phyloP scores from a whole-genome alignment of 371 early-diverging fungal species.

The Mortierella sp. region DNA sequence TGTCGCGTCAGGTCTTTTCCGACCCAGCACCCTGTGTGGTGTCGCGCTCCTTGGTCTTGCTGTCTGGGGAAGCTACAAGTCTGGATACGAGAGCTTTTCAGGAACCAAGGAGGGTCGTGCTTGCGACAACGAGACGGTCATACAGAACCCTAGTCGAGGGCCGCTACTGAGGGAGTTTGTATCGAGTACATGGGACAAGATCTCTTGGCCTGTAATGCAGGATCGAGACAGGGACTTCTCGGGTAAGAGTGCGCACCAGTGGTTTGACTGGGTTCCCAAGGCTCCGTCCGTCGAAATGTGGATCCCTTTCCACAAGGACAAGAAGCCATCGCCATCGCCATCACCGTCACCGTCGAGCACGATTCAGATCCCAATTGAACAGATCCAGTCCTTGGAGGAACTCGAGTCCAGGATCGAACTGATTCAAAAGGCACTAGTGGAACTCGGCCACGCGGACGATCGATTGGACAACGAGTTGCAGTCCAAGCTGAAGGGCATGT shows the following conservation, averaged over 20 bases:
- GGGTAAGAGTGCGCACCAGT: not conserved
- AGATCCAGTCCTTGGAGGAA: constrained; percentile 41
- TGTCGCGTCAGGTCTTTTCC: constrained; percentile 27
- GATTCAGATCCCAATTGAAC: constrained; percentile 29
- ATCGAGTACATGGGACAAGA: constrained; percentile 20
- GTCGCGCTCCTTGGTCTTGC: constrained; percentile 29
- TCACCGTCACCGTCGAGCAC: not conserved
- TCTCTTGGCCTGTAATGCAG: constrained; percentile 7
- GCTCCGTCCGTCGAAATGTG: constrained; percentile 26
- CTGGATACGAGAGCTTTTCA: constrained; percentile 12
- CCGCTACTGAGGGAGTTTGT: constrained; percentile 5
- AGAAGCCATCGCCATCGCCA: not conserved
- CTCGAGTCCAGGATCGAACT: constrained; percentile 35
- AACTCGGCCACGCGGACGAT: constrained; percentile 25
- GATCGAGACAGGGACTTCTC: not conserved
- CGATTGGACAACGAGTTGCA: constrained; percentile 16
- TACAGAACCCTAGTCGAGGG: not conserved
- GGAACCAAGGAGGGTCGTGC: not conserved
- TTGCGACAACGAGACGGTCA: constrained; percentile 13
- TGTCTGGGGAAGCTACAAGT: constrained; percentile 18
- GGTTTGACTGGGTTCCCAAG: constrained; percentile 38
- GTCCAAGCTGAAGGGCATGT: constrained; percentile 27
- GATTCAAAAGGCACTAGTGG: constrained; percentile 38
- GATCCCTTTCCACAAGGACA: constrained; percentile 24
- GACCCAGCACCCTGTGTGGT: constrained; percentile 40